A percentile compares a stretch with the other conserved stretches of the same genome.
These are phyloP conservation scores for Xylaria flabelliformis DNA, from an alignment of 495 filamentous ascomycete species.

Conservation along the genomic window DNA sequence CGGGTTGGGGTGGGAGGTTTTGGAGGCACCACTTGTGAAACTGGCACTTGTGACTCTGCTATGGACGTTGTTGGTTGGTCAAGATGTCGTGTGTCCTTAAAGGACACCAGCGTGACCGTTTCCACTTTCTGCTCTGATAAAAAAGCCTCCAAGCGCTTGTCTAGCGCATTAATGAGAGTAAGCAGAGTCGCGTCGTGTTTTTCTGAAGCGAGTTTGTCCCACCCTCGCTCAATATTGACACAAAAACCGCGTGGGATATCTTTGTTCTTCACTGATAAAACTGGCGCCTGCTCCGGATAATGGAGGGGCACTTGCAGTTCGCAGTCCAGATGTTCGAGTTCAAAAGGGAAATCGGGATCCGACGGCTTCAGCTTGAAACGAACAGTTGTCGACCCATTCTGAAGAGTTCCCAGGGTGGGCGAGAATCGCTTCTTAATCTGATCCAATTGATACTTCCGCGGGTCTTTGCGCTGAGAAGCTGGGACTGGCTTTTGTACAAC, in stretches of 20 bases:
- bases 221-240: conserved; percentile 81
- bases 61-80: conserved; percentile 25
- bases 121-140: conserved; percentile 75
- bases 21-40: conserved; percentile 59
- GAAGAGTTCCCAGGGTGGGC: conserved; percentile 61
- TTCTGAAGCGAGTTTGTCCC: conserved; percentile 68
- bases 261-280: conserved; percentile 71
- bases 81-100: conserved; percentile 60
- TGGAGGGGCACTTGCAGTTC: conserved; percentile 68
- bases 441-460: conserved; percentile 75
- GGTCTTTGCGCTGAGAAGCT: conserved; percentile 67
- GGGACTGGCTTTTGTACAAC: conserved; percentile 71
- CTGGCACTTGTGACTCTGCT: conserved; percentile 50
- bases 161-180: conserved; percentile 71
- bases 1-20: conserved; percentile 38
- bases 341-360: conserved; percentile 89
- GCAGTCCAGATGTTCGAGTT: conserved; percentile 74
- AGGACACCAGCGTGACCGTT: conserved; percentile 78
- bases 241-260: conserved; percentile 83
- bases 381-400: conserved; percentile 60
- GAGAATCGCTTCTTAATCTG: conserved; percentile 77
- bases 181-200: conserved; percentile 67
- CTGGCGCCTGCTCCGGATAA: conserved; percentile 66
- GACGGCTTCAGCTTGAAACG: conserved; percentile 73
- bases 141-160: conserved; percentile 75